Percentiles rank a stretch among this genome's conserved stretches.
phyloP scores from a whole-genome alignment of 768 basidiomycete species.

The Russula lepida region DNA sequence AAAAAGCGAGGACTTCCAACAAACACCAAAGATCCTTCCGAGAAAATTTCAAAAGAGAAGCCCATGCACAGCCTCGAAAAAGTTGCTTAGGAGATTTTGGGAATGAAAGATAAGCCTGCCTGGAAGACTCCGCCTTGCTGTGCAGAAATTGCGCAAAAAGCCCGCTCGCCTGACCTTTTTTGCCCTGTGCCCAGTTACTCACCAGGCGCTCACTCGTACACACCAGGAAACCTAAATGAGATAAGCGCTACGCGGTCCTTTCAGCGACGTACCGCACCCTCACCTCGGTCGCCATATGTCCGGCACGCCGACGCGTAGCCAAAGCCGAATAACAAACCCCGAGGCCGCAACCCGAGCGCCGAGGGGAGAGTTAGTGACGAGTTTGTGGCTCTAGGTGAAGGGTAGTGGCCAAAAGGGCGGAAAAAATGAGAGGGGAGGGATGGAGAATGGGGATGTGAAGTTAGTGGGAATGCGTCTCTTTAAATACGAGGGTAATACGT shows the following conservation, averaged over 20 bases:
- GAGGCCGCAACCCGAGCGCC: not conserved
- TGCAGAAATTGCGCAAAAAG: not conserved
- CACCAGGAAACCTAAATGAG: not conserved
- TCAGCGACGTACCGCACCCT: not conserved
- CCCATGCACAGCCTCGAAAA: not conserved
- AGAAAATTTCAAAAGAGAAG: slow-evolving; percentile 2
- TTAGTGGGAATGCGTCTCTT: not conserved
- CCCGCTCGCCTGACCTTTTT: not conserved
- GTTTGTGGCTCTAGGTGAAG: not conserved
- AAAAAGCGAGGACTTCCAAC: not conserved
- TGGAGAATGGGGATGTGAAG: not conserved
- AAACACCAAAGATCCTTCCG: slow-evolving; percentile 1
- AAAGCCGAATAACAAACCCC: not conserved
- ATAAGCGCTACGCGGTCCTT: not conserved
- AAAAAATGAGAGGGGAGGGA: not conserved
- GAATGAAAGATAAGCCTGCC: not conserved
- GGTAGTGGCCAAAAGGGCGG: not conserved
- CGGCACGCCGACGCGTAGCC: not conserved
- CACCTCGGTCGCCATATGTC: not conserved
- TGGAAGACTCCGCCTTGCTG: not conserved
- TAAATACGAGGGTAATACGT: not conserved
- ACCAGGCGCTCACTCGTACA: not conserved
- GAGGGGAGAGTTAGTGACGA: too few relatives aligned
- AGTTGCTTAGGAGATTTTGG: not conserved
- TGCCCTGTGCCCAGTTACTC: not conserved